Conservation (phyloP, 164 flowering plant species). For the Stephania cephalantha region DNA sequence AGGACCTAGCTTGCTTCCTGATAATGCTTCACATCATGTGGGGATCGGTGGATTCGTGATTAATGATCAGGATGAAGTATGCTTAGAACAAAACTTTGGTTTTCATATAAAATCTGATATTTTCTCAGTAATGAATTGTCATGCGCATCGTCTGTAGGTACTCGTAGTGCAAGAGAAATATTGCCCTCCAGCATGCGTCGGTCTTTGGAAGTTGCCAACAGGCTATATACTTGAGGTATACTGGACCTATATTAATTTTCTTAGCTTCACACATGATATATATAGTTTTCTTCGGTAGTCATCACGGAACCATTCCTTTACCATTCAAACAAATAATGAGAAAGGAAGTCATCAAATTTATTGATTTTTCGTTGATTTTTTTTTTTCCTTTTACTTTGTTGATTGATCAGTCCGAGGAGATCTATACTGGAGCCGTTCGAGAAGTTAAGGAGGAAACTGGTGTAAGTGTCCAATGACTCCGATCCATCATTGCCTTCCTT, state of each 20-base stretch:
- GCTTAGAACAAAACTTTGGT: not conserved
- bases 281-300: too few relatives aligned
- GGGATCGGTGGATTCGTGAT: constrained; percentile 92
- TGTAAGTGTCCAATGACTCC: constrained; percentile 45
- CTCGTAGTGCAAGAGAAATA: constrained; percentile 91
- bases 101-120: constrained; percentile 1
- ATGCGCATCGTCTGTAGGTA: constrained; percentile 34
- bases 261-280: too few relatives aligned
- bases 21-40: constrained; percentile 83
- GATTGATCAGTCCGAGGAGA: constrained; percentile 69
- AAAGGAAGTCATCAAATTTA: not conserved
- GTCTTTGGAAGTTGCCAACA: constrained; percentile 85
- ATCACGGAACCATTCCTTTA: too few relatives aligned
- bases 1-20: constrained; percentile 79
- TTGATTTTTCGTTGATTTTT: not conserved
- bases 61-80: constrained; percentile 74
- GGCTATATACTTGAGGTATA: constrained; percentile 76
- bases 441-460: constrained; percentile 97
- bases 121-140: not conserved
- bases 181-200: constrained; percentile 38
- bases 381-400: not conserved
- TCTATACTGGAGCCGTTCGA: constrained; percentile 70
- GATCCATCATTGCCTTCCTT: not conserved
- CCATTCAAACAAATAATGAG: not conserved
- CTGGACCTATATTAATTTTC: not conserved